Evolutionary conservation across 2,329 filamentous ascomycete species (phyloP).

Genomic region (Lecanicillium sp.): DNA sequence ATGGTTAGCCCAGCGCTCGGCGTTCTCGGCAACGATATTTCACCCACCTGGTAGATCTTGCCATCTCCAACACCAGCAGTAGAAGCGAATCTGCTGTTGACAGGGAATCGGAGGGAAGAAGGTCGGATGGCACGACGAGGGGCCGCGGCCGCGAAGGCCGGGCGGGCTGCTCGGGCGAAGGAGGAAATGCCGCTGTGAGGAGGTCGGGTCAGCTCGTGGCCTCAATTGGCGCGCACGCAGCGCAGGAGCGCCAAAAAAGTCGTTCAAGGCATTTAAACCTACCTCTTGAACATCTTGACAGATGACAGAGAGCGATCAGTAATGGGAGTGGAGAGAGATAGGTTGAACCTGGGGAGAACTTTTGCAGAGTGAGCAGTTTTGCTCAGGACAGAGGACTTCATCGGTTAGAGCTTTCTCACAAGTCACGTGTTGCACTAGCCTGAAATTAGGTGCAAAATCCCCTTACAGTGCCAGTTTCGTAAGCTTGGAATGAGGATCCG

Average conservation of each 20-base stretch:
- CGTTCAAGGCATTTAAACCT: slow-evolving; percentile 32
- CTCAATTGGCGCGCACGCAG: slow-evolving; percentile 33
- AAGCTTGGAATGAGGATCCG: not conserved
- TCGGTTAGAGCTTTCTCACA: slow-evolving; percentile 34
- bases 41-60: slow-evolving; percentile 60
- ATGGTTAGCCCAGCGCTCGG: slow-evolving; percentile 23
- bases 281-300: slow-evolving; percentile 80
- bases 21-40: slow-evolving; percentile 2
- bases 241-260: slow-evolving; percentile 18
- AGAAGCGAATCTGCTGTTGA: slow-evolving; percentile 52
- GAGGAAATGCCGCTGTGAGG: slow-evolving; percentile 56
- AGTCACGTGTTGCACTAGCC: slow-evolving; percentile 26
- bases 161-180: slow-evolving; percentile 54
- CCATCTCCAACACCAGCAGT: slow-evolving; percentile 50
- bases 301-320: slow-evolving; percentile 58
- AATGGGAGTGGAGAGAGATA: slow-evolving; percentile 51
- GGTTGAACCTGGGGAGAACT: slow-evolving; percentile 39
- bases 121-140: slow-evolving; percentile 51
- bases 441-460: slow-evolving; percentile 7
- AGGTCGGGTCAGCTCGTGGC: slow-evolving; percentile 16
- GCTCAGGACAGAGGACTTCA: slow-evolving; percentile 32
- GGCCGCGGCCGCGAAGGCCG: slow-evolving; percentile 48
- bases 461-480: slow-evolving; percentile 8
- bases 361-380: slow-evolving; percentile 41
- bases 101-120: slow-evolving; percentile 44